phyloP scores from a whole-genome alignment of 2,329 filamentous ascomycete species.

The Colletotrichum siamense region DNA sequence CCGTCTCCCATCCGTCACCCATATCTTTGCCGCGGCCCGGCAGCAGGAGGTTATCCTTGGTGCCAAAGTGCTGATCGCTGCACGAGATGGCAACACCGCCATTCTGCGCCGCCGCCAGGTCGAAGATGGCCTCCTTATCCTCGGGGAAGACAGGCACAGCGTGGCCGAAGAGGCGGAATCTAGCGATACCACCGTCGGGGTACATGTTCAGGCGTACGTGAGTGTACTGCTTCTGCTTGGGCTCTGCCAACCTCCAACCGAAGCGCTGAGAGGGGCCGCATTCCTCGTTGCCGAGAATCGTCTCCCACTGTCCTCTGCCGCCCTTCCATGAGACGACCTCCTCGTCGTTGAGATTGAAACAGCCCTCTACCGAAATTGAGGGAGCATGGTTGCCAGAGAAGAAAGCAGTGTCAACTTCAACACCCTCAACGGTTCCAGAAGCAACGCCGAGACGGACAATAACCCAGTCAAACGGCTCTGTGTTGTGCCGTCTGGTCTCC shows the following conservation, averaged over 20 bases:
- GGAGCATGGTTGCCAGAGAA: constrained; percentile 86
- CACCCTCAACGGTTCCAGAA: constrained; percentile 73
- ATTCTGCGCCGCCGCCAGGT: constrained; percentile 80
- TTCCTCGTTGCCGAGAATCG: constrained; percentile 71
- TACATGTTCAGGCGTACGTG: constrained; percentile 86
- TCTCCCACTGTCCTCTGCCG: constrained; percentile 69
- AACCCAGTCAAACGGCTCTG: constrained; percentile 70
- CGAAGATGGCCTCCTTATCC: constrained; percentile 69
- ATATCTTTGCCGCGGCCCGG: constrained; percentile 83
- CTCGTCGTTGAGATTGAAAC: constrained; percentile 68
- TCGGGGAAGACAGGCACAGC: constrained; percentile 79
- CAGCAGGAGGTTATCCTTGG: constrained; percentile 80
- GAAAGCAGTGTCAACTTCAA: constrained; percentile 82
- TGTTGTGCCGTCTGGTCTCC: constrained; percentile 72
- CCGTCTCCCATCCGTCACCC: constrained; percentile 89
- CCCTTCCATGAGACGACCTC: constrained; percentile 69
- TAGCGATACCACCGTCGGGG: constrained; percentile 82
- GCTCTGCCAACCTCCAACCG: constrained; percentile 69
- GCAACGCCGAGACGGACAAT: constrained; percentile 71
- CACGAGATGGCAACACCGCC: constrained; percentile 78
- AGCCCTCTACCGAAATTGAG: constrained; percentile 78
- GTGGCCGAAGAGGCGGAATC: constrained; percentile 79
- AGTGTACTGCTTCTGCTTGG: constrained; percentile 72
- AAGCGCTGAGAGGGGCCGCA: constrained; percentile 78
- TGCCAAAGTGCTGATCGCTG: constrained; percentile 86